Conservation (phyloP, 2,329 filamentous ascomycete genomes). For the Aspergillus latus region DNA sequence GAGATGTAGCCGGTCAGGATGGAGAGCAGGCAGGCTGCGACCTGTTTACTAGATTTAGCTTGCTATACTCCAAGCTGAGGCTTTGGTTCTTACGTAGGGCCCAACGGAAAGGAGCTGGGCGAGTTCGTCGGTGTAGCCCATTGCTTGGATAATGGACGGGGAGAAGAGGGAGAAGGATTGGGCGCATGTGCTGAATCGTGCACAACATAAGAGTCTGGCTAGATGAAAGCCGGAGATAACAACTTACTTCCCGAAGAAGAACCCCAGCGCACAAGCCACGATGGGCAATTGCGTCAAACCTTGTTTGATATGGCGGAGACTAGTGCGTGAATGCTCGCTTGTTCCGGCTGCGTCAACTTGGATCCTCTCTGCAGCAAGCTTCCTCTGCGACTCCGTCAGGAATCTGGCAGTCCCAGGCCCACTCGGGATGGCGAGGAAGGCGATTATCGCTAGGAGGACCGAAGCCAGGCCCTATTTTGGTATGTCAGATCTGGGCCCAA, state of each 20-base stretch:
- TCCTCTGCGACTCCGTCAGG: constrained; percentile 1
- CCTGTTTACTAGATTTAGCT: neutral
- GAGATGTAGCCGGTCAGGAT: constrained; percentile 11
- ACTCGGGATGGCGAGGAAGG: constrained; percentile 1
- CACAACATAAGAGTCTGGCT: too few species aligned
- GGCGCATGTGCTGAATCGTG: neutral
- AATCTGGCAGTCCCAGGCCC: constrained; percentile 1
- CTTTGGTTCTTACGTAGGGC: constrained; percentile 2
- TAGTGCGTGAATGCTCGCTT: constrained; percentile 6
- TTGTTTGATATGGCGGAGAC: neutral
- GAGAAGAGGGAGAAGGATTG: constrained; percentile 17
- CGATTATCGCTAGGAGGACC: neutral
- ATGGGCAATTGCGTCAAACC: neutral
- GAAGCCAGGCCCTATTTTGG: constrained; percentile 2
- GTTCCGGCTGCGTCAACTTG: constrained; percentile 8
- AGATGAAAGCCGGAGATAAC: too few species aligned
- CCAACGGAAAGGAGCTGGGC: constrained; percentile 14
- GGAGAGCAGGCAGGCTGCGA: constrained; percentile 4
- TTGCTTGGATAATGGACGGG: constrained; percentile 11
- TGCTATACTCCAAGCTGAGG: neutral
- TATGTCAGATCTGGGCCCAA: neutral
- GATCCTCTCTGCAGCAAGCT: neutral
- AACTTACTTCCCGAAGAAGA: constrained; percentile 13
- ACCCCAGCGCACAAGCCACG: constrained; percentile 9
- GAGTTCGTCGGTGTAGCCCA: constrained; percentile 14